Evolutionary conservation across 495 filamentous ascomycete genomes (phyloP).

Genomic region (Talaromyces liani): DNA sequence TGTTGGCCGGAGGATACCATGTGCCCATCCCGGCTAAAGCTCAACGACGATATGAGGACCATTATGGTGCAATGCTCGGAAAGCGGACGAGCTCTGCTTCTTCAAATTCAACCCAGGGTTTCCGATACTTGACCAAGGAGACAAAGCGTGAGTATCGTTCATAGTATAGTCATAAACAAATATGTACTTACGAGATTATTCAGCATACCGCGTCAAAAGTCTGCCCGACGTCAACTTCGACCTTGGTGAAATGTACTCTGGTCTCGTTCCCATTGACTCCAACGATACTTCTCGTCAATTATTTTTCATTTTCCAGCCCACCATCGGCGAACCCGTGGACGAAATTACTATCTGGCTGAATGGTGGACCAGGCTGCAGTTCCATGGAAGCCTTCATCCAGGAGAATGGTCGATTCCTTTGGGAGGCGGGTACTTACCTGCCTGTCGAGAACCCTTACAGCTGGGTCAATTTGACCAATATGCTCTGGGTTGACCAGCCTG

Average conservation of each 20-base stretch:
- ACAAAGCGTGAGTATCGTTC: conserved; percentile 24
- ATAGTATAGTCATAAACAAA: background rate
- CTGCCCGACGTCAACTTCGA: conserved; percentile 69
- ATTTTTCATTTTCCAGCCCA: conserved; percentile 47
- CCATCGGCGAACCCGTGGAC: conserved; percentile 42
- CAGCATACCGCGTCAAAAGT: conserved; percentile 58
- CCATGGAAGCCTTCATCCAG: conserved; percentile 60
- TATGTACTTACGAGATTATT: background rate
- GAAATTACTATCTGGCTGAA: conserved; percentile 69
- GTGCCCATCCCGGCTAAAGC: conserved; percentile 48
- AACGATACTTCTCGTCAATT: conserved; percentile 38
- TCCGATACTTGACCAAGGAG: conserved; percentile 29
- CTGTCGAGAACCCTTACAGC: conserved; percentile 56
- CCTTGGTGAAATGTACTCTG: conserved; percentile 70
- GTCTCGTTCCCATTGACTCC: conserved; percentile 61
- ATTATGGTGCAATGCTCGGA: conserved; percentile 57
- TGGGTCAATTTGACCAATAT: conserved; percentile 74
- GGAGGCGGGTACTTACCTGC: conserved; percentile 58
- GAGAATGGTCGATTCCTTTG: conserved; percentile 75
- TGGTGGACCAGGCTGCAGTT: conserved; percentile 64
- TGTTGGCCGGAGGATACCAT: conserved; percentile 17
- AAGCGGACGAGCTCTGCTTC: conserved; percentile 51
- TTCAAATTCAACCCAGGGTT: conserved; percentile 17
- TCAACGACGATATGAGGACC: conserved; percentile 21
- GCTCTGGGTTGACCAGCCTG: conserved; percentile 54